Evolutionary conservation across 2,329 filamentous ascomycete genomes (phyloP).

Genomic region (Hymenoscyphus albidus): DNA sequence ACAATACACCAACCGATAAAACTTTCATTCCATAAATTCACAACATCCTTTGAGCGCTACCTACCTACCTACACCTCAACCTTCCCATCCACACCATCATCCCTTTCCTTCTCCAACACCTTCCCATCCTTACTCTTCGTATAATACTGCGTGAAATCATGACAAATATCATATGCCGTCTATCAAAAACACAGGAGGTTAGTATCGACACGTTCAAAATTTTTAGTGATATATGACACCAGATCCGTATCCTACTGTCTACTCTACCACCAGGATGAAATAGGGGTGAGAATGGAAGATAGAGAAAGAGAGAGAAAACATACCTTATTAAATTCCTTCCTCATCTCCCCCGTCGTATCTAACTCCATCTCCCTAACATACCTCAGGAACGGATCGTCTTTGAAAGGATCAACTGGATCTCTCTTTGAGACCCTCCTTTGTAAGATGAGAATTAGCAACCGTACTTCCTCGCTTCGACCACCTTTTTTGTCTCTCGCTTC

Average conservation of each 20-base stretch:
- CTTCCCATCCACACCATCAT: too few species aligned
- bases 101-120: too few species aligned
- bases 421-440: conserved; percentile 19
- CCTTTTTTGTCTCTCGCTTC: too few species aligned
- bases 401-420: conserved; percentile 36
- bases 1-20: too few species aligned
- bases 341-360: conserved; percentile 7
- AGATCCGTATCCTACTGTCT: too few species aligned
- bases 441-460: neutral
- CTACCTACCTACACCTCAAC: too few species aligned
- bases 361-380: conserved; percentile 6
- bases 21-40: neutral
- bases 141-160: conserved; percentile 9
- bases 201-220: neutral
- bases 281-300: neutral
- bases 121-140: neutral
- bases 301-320: neutral
- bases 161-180: conserved; percentile 8
- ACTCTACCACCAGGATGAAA: too few species aligned
- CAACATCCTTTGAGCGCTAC: too few species aligned
- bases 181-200: neutral
- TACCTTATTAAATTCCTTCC: conserved; percentile 10
- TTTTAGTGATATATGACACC: too few species aligned
- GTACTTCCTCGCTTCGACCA: neutral
- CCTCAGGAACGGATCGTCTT: conserved; percentile 37